Conservation (phyloP, 78 protist species). For the Chrysochromulina parva region DNA sequence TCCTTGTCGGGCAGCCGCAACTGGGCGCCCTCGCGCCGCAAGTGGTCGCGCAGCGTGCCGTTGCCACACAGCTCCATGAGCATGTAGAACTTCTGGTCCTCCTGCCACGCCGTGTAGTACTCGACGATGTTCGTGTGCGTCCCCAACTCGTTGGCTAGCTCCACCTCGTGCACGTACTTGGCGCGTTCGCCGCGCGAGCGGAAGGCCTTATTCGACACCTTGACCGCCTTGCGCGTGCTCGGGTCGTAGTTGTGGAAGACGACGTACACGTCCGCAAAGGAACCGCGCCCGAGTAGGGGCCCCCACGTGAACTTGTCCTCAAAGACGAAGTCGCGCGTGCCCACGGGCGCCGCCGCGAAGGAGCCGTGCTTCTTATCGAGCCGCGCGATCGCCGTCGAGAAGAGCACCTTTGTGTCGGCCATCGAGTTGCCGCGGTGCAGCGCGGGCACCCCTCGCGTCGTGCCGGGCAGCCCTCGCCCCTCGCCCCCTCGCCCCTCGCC, state of each 20-base stretch:
- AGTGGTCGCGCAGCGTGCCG: neutral
- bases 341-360: too few species aligned
- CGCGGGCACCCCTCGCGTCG: too few species aligned
- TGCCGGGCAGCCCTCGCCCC: too few species aligned
- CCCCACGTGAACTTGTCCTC: neutral
- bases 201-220: neutral
- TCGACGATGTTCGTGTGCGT: slow-evolving; percentile 3
- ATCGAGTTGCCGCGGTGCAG: neutral
- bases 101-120: slow-evolving; percentile 33
- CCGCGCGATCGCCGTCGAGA: too few species aligned
- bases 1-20: neutral
- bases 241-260: neutral
- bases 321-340: neutral
- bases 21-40: neutral
- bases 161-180: neutral
- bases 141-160: neutral
- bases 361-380: too few species aligned
- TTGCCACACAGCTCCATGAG: slow-evolving; percentile 12
- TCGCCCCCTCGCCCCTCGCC: too few species aligned
- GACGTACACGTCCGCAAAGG: neutral
- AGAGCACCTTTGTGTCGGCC: neutral
- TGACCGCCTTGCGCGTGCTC: neutral
- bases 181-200: slow-evolving; percentile 13
- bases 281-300: neutral
- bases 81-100: neutral